Evolutionary conservation across 306 rosid genomes (phyloP), one percentile per base, ranked within the genome.

Genomic region (Pyrus pyrifolia): DNA sequence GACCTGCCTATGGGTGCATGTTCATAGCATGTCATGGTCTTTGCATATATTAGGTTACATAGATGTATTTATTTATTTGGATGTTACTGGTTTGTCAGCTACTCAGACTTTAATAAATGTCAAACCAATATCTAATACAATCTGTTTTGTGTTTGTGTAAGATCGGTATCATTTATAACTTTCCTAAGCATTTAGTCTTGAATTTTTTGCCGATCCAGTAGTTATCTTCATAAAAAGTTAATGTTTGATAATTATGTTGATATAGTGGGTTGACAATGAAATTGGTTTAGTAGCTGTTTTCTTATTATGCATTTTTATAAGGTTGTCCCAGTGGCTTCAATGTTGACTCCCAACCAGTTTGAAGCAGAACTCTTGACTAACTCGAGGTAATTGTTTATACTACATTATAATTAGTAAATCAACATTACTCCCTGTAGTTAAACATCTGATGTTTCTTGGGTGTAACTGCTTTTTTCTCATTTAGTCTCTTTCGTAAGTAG

Each of bases 271-370:
- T 42, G 76, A 51, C 57, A 22, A 46, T 49, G 59, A 79, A 77
- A 35, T 53, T 75, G 33, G 31, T 79, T 72, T 1, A 67, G 61
- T 57, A 42, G 77, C 64, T 73, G 12, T 71, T 29, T 63, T 84
- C 82, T 70, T 73, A 61, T 52, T 52, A 62, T 74, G 44, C 80
- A 29, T 64, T 45, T 74, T 80, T 83, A 78, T 52, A 83, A 92
- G 99, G 97, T 95, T 76, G 96, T 95, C 60, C 97, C 97, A 17
- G 93, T 92, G 33, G 92, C 98, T 81, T 92, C 98, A 80, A 89
- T 95, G 98, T 83, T 92, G 87, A 90, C 98, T 73, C 98, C 97
- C 73, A 95, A 95, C 83, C 98, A 95, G 83, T 95, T 95, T 83
- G 97, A 95, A 85, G 97, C 98, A 76, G 97, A 95, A 87, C 81